These are phyloP conservation scores for Chernovozyma aurita DNA, from an alignment of 1,139 yeast genomes.

Conservation along the genomic window DNA sequence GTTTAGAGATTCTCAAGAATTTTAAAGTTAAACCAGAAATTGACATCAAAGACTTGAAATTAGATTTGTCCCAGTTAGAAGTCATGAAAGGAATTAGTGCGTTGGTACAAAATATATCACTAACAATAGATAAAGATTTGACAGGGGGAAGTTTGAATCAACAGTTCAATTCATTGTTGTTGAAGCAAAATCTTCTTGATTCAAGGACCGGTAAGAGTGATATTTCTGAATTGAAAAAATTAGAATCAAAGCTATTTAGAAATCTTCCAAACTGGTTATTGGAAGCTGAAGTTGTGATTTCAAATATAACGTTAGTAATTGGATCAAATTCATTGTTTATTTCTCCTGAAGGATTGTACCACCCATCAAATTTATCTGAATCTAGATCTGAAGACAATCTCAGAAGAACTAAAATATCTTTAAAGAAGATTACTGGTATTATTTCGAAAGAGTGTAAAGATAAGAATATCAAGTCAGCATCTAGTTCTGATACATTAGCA, in stretches of 20 bases:
- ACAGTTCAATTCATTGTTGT: constrained; percentile 17
- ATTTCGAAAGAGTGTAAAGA: neutral
- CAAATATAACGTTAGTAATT: constrained; percentile 29
- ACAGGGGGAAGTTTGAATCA: constrained; percentile 27
- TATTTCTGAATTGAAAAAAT: neutral
- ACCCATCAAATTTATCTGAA: constrained; percentile 18
- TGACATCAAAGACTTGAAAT: constrained; percentile 17
- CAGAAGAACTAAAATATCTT: constrained; percentile 26
- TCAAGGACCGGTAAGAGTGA: neutral
- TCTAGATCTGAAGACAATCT: constrained; percentile 26
- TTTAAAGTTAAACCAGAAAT: constrained; percentile 23
- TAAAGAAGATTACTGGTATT: constrained; percentile 13
- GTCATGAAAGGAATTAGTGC: constrained; percentile 30
- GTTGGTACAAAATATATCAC: constrained; percentile 24
- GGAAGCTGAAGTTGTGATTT: constrained; percentile 27
- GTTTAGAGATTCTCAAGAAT: constrained; percentile 26
- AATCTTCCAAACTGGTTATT: constrained; percentile 48
- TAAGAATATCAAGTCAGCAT: neutral
- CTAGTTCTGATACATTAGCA: neutral
- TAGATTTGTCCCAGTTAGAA: constrained; percentile 29
- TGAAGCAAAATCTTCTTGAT: constrained; percentile 3
- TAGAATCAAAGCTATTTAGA: constrained; percentile 25
- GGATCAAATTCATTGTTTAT: constrained; percentile 64
- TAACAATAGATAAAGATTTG: constrained; percentile 23
- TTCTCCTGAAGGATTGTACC: constrained; percentile 24